Evolutionary conservation across 2,329 filamentous ascomycete genomes (phyloP), one percentile per base, ranked within the genome.

Genomic region (Pseudogymnoascus sp.): DNA sequence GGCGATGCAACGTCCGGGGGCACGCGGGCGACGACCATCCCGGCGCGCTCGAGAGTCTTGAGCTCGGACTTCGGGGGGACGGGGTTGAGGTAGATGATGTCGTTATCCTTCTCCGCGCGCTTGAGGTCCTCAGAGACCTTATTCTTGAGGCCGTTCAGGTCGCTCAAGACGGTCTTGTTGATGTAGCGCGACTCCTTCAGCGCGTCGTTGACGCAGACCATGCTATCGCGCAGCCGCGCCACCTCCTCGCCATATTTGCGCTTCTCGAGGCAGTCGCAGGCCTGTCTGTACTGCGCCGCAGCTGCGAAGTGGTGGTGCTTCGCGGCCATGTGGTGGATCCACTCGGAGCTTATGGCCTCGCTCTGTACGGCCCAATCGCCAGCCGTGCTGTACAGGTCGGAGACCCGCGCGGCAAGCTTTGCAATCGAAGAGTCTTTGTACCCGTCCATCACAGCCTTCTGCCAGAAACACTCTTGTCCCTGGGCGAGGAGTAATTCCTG

Each of bases 251-350:
- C 95, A 68, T 97, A 99, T 72, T 89, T 96, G 60, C 89, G 82
- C 82, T 96, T 98, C 76, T 98, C 95, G 12, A 99, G 75, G 69
- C 91, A 95, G 71, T 97, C 93, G 66, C 91, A 88, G 0, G 95
- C 91, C 26, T 93, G 91, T 12, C 95, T 83, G 70, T 93, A 98
- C 73, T 99, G 95, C 0, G 95, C 95, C 0, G 95, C 95, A 0
- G 91, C 93, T 1, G 93, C 93, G 76, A 99, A 98, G 75, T 98
- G 95, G 72, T 97, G 90, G 72, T 98, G 93, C 74, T 98, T 99
- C 5, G 93, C 95, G 26, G 90, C 93, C 84, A 96, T 93, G 73
- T 98, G 93, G 75, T 98, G 93, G 69, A 99, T 97, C 95, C 93
- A 98, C 66, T 95, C 90, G 63, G 89, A 93, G 73, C 90, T 95